phyloP scores from a whole-genome alignment of 2,329 filamentous ascomycete species.

The Graphiopsis chlorocephala region DNA sequence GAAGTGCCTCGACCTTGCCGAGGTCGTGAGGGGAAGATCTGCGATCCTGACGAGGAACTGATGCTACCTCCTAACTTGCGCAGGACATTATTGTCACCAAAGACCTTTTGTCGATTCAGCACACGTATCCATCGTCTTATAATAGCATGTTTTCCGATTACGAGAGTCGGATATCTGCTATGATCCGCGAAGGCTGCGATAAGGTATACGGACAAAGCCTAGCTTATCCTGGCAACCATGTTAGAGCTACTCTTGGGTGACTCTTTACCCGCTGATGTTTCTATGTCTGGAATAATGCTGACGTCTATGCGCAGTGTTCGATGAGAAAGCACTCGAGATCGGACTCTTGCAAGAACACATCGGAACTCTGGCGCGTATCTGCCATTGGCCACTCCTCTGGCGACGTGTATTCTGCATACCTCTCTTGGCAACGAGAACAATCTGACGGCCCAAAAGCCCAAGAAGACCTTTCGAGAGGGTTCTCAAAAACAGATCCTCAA shows the following conservation, averaged over 20 bases:
- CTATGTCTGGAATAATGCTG: neutral
- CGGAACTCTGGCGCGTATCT: neutral
- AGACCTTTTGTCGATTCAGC: too few species aligned
- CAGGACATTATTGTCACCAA: too few species aligned
- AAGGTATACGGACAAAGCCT: neutral
- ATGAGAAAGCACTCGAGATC: neutral
- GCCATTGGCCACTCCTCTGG: neutral
- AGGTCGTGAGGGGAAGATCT: constrained; percentile 15
- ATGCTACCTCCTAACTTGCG: too few species aligned
- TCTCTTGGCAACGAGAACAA: neutral
- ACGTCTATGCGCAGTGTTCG: neutral
- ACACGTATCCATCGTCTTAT: too few species aligned
- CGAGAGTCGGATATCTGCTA: neutral
- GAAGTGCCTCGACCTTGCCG: constrained; percentile 2
- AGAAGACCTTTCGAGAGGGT: neutral
- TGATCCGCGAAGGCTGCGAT: neutral
- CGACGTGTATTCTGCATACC: neutral
- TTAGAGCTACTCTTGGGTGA: neutral
- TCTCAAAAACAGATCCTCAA: neutral
- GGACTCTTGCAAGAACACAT: neutral
- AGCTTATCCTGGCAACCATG: neutral
- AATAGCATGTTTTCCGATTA: too few species aligned
- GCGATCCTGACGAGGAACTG: neutral
- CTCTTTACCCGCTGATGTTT: neutral
- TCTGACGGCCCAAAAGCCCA: neutral